Evolutionary conservation across 2,329 filamentous ascomycete genomes (phyloP).

Genomic region (Madurella mycetomatis): DNA sequence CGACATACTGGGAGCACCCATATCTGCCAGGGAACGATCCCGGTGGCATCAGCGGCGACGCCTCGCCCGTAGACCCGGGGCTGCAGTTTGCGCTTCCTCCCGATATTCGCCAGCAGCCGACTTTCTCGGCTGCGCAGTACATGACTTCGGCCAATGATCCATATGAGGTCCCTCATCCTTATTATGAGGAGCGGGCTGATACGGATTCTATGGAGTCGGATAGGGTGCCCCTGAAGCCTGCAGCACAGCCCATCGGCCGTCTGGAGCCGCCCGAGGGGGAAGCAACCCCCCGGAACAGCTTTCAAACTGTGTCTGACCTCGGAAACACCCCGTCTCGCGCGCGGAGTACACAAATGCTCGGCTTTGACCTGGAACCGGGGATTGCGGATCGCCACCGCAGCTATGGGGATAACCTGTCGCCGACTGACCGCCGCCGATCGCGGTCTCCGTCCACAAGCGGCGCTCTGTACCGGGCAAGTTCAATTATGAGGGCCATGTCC

Average conservation of each 20-base stretch:
- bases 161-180: conserved; percentile 33
- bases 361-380: conserved; percentile 54
- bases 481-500: conserved; percentile 81
- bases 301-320: conserved; percentile 52
- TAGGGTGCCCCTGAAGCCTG: conserved; percentile 52
- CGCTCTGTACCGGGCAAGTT: conserved; percentile 65
- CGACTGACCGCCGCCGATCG: conserved; percentile 50
- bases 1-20: conserved; percentile 51
- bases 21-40: conserved; percentile 36
- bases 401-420: conserved; percentile 53
- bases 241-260: conserved; percentile 51
- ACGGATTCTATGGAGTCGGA: conserved; percentile 52
- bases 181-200: conserved; percentile 39
- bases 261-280: conserved; percentile 39
- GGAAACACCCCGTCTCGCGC: conserved; percentile 51
- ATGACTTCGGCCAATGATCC: conserved; percentile 23
- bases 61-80: conserved; percentile 52
- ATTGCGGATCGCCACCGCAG: conserved; percentile 49
- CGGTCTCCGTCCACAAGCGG: conserved; percentile 59
- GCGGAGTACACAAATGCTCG: conserved; percentile 52
- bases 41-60: conserved; percentile 30
- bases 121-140: conserved; percentile 25
- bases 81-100: conserved; percentile 54
- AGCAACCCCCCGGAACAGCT: conserved; percentile 48
- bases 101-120: conserved; percentile 38